Evolutionary conservation across 768 basidiomycete genomes (phyloP).

Genomic region (Collybia mongolica): DNA sequence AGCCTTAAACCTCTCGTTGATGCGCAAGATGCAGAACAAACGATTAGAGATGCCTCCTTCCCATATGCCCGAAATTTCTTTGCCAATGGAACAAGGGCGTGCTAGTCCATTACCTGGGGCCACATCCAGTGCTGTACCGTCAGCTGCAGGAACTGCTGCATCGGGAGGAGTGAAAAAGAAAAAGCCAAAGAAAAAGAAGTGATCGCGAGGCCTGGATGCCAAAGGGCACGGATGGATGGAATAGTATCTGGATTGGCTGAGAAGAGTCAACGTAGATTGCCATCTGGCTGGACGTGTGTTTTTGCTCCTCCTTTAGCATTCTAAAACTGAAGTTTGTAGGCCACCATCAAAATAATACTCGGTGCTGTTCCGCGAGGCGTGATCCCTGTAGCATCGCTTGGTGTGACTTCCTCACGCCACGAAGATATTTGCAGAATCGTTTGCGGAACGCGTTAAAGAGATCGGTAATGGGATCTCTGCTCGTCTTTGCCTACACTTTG

Average conservation of each 20-base stretch:
- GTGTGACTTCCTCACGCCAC: not conserved
- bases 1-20: slow-evolving; percentile 80
- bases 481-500: too few species aligned
- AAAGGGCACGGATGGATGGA: not conserved
- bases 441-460: too few species aligned
- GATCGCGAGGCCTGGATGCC: slow-evolving; percentile 8
- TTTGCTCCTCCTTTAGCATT: not conserved
- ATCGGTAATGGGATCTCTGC: too few species aligned
- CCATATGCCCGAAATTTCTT: slow-evolving; percentile 16
- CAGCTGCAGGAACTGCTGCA: slow-evolving; percentile 27
- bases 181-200: slow-evolving; percentile 81
- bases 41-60: slow-evolving; percentile 32
- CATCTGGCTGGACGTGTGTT: slow-evolving; percentile 10
- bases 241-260: not conserved
- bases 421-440: too few species aligned
- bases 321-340: not conserved
- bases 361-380: not conserved
- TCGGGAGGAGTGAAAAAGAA: slow-evolving; percentile 78
- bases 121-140: slow-evolving; percentile 26
- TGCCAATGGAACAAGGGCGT: slow-evolving; percentile 21
- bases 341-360: not conserved
- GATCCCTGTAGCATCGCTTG: not conserved
- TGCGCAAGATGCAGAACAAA: slow-evolving; percentile 83
- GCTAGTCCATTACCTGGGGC: slow-evolving; percentile 27
- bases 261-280: not conserved